Percentiles rank a stretch among this genome's conserved stretches.
These are phyloP conservation scores for Hyphopichia khmerensis DNA, from an alignment of 1,139 yeast genomes.

Conservation along the genomic window DNA sequence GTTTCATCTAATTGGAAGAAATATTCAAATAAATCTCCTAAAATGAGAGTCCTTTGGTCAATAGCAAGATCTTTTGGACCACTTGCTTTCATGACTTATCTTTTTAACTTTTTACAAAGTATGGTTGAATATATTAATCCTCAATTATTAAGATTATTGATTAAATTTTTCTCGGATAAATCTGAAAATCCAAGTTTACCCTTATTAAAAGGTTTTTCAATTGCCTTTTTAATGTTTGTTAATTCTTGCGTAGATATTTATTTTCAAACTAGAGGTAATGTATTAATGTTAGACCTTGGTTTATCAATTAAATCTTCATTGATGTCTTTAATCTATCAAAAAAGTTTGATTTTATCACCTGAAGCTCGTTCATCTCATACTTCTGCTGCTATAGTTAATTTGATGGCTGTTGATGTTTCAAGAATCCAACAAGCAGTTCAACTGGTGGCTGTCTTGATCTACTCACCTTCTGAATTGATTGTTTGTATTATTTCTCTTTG, in stretches of 20 bases:
- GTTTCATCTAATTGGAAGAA: slow-evolving; percentile 18
- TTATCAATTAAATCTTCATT: slow-evolving; percentile 52
- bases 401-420: slow-evolving; percentile 58
- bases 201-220: slow-evolving; percentile 48
- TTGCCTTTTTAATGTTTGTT: slow-evolving; percentile 51
- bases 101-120: slow-evolving; percentile 46
- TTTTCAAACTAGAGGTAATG: neutral
- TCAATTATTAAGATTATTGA: slow-evolving; percentile 50
- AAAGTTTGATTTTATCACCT: slow-evolving; percentile 48
- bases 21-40: slow-evolving; percentile 15
- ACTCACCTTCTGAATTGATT: slow-evolving; percentile 59
- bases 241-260: slow-evolving; percentile 12
- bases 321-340: slow-evolving; percentile 50
- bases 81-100: slow-evolving; percentile 40
- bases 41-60: slow-evolving; percentile 40
- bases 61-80: slow-evolving; percentile 50
- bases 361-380: slow-evolving; percentile 44
- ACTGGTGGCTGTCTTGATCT: slow-evolving; percentile 52
- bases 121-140: slow-evolving; percentile 54
- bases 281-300: slow-evolving; percentile 40
- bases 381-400: slow-evolving; percentile 58
- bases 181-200: slow-evolving; percentile 34
- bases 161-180: slow-evolving; percentile 37
- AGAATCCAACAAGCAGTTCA: slow-evolving; percentile 54
- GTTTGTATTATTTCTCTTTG: slow-evolving; percentile 57